These are phyloP conservation scores for Rutstroemia sp. DNA, from an alignment of 2,329 filamentous ascomycete genomes.

Conservation along the genomic window DNA sequence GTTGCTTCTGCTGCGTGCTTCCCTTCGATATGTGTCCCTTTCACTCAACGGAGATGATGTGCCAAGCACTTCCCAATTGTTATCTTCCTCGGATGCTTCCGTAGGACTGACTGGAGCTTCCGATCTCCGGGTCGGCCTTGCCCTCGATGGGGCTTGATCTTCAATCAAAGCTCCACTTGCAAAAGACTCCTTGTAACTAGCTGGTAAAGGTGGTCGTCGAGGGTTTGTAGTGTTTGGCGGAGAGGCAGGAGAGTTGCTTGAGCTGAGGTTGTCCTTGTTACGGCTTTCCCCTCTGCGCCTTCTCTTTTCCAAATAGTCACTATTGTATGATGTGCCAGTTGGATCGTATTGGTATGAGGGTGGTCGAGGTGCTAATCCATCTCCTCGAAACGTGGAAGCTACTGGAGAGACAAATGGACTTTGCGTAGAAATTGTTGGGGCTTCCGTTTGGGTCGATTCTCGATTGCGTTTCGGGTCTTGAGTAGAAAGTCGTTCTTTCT, in stretches of 20 bases:
- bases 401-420: slow-evolving; percentile 51
- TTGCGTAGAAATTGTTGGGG: slow-evolving; percentile 49
- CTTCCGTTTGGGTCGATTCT: slow-evolving; percentile 49
- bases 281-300: slow-evolving; percentile 34
- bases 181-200: slow-evolving; percentile 47
- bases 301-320: slow-evolving; percentile 38
- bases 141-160: slow-evolving; percentile 26
- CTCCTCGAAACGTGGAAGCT: slow-evolving; percentile 40
- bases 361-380: slow-evolving; percentile 51
- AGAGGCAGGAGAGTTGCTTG: slow-evolving; percentile 20
- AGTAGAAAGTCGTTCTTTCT: slow-evolving; percentile 29
- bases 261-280: slow-evolving; percentile 35
- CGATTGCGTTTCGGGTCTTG: slow-evolving; percentile 30
- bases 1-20: slow-evolving; percentile 13
- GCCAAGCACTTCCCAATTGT: slow-evolving; percentile 14
- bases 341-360: slow-evolving; percentile 46
- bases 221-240: slow-evolving; percentile 52
- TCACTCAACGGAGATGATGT: slow-evolving; percentile 11
- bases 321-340: slow-evolving; percentile 25
- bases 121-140: slow-evolving; percentile 26
- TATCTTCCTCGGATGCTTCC: slow-evolving; percentile 17
- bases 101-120: slow-evolving; percentile 21
- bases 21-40: neutral
- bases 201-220: slow-evolving; percentile 47
- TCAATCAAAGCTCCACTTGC: slow-evolving; percentile 32